phyloP scores from a whole-genome alignment of 208 protist genomes.

The Leishmania mexicana region DNA sequence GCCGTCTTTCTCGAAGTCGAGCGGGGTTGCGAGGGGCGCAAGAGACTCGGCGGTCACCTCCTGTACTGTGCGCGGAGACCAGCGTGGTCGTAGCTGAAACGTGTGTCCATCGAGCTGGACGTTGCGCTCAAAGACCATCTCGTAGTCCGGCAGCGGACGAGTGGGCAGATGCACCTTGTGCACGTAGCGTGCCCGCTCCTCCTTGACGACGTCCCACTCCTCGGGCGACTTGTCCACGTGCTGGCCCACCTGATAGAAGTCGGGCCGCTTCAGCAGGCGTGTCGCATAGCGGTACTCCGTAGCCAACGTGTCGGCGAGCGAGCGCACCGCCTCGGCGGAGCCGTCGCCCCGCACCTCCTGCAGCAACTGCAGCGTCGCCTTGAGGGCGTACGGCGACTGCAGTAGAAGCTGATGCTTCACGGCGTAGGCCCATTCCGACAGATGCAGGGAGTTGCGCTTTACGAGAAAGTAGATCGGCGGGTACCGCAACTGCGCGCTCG shows the following conservation, averaged over 20 bases:
- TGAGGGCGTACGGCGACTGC: slow-evolving; percentile 86
- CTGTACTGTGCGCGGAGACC: slow-evolving; percentile 77
- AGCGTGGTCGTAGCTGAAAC: slow-evolving; percentile 83
- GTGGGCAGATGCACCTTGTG: slow-evolving; percentile 67
- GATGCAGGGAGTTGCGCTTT: slow-evolving; percentile 75
- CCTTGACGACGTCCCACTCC: slow-evolving; percentile 62
- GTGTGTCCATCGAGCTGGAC: slow-evolving; percentile 77
- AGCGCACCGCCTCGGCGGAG: slow-evolving; percentile 56
- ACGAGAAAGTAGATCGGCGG: slow-evolving; percentile 91
- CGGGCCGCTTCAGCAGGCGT: slow-evolving; percentile 65
- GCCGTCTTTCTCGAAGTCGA: slow-evolving; percentile 71
- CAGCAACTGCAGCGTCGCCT: slow-evolving; percentile 74
- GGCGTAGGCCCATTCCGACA: slow-evolving; percentile 91
- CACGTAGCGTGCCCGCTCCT: slow-evolving; percentile 58
- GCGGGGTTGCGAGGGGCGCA: slow-evolving; percentile 37
- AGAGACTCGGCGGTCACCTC: slow-evolving; percentile 62
- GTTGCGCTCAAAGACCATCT: slow-evolving; percentile 85
- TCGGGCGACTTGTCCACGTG: slow-evolving; percentile 71
- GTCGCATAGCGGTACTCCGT: slow-evolving; percentile 77
- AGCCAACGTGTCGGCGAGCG: slow-evolving; percentile 72
- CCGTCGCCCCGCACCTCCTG: slow-evolving; percentile 84
- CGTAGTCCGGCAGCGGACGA: slow-evolving; percentile 77
- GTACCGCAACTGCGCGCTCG: slow-evolving; percentile 57
- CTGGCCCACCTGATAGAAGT: slow-evolving; percentile 86
- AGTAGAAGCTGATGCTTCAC: slow-evolving; percentile 91